Evolutionary conservation across 192 early-diverging fungal species (phyloP).

Genomic region (Pilaira anomala): DNA sequence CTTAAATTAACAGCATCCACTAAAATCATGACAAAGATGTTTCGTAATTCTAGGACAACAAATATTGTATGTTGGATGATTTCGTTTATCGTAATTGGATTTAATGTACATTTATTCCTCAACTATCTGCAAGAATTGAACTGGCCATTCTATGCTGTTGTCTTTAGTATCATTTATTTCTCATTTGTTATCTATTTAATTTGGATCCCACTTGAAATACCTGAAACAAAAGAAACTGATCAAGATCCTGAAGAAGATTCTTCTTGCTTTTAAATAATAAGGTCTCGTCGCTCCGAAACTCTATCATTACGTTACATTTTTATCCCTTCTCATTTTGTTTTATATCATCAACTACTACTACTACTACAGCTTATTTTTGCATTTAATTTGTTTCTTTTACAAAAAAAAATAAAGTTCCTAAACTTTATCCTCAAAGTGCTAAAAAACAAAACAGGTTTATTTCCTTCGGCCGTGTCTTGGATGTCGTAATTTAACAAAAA

Average conservation of each 20-base stretch:
- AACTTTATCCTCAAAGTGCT: too few species aligned
- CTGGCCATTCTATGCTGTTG: conserved; percentile 5
- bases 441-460: too few species aligned
- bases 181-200: conserved; percentile 21
- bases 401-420: too few species aligned
- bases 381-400: too few species aligned
- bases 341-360: too few species aligned
- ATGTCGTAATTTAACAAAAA: too few species aligned
- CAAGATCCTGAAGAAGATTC: background rate
- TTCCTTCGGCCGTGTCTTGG: too few species aligned
- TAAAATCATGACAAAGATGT: conserved; percentile 42
- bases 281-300: too few species aligned
- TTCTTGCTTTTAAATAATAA: too few species aligned
- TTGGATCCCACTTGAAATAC: conserved; percentile 6
- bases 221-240: background rate
- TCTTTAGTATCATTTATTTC: conserved; percentile 16
- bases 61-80: conserved; percentile 41
- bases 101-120: conserved; percentile 53
- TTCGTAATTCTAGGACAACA: conserved; percentile 32
- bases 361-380: too few species aligned
- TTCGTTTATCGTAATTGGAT: conserved; percentile 49
- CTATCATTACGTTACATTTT: too few species aligned
- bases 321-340: too few species aligned
- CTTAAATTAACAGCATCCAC: conserved; percentile 56
- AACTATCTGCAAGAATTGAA: conserved; percentile 30